These are phyloP conservation scores for Trametes coccinea DNA, from an alignment of 768 basidiomycete species.

Conservation along the genomic window DNA sequence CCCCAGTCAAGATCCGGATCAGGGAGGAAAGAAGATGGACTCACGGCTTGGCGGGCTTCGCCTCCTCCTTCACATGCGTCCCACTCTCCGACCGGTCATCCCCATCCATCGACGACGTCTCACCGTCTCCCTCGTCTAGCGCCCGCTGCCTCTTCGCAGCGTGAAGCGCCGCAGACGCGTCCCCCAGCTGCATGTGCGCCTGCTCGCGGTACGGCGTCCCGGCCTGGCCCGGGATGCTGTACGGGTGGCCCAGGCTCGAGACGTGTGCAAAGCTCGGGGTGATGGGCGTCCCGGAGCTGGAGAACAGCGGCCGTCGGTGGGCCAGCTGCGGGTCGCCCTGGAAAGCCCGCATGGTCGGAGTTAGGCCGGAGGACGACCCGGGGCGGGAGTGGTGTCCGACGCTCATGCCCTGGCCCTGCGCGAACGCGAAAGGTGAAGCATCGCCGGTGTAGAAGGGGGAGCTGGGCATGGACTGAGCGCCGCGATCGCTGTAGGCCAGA, in stretches of 20 bases:
- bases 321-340: slow-evolving; percentile 12
- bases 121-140: slow-evolving; percentile 21
- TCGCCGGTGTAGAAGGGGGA: slow-evolving; percentile 16
- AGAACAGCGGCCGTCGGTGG: slow-evolving; percentile 7
- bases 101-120: slow-evolving; percentile 14
- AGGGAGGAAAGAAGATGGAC: background rate
- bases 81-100: slow-evolving; percentile 15
- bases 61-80: slow-evolving; percentile 16
- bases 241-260: background rate
- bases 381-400: slow-evolving; percentile 10
- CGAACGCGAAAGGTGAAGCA: slow-evolving; percentile 6
- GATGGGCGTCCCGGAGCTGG: slow-evolving; percentile 8
- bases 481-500: slow-evolving; percentile 1
- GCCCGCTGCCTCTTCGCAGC: slow-evolving; percentile 23
- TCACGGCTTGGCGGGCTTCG: slow-evolving; percentile 23
- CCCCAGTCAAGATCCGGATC: background rate
- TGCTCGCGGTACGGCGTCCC: slow-evolving; percentile 15
- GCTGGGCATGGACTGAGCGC: slow-evolving; percentile 14
- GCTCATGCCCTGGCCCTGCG: slow-evolving; percentile 1
- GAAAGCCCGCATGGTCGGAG: slow-evolving; percentile 19
- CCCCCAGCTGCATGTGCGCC: slow-evolving; percentile 9
- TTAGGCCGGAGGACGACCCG: slow-evolving; percentile 8
- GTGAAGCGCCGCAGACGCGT: slow-evolving; percentile 10
- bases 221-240: slow-evolving; percentile 8
- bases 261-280: slow-evolving; percentile 7